Evolutionary conservation across 2,329 filamentous ascomycete genomes (phyloP).

Genomic region (Teratosphaeria zuluensis): DNA sequence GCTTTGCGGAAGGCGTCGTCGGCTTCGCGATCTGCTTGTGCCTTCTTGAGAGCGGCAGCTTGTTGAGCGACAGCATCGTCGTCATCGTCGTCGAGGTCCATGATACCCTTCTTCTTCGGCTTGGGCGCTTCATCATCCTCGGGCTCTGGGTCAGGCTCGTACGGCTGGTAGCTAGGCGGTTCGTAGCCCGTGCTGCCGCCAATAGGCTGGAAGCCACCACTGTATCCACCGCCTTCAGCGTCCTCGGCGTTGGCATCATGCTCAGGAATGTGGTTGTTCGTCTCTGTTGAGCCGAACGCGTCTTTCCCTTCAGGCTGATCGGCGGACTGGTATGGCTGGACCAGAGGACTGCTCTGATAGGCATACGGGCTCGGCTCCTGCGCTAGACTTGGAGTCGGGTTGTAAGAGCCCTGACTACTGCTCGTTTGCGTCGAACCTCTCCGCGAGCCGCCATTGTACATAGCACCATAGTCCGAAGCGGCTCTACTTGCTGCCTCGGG

Average conservation of each 20-base stretch:
- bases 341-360: conserved; percentile 4
- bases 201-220: conserved; percentile 1
- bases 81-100: conserved; percentile 71
- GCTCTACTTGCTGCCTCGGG: conserved; percentile 16
- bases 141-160: conserved; percentile 41
- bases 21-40: conserved; percentile 57
- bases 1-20: conserved; percentile 78
- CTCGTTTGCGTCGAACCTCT: conserved; percentile 18
- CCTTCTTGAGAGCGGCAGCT: conserved; percentile 40
- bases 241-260: not conserved
- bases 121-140: conserved; percentile 37
- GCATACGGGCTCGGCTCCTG: conserved; percentile 14
- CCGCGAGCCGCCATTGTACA: conserved; percentile 16
- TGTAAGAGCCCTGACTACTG: conserved; percentile 15
- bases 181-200: conserved; percentile 34
- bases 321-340: conserved; percentile 2
- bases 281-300: conserved; percentile 1
- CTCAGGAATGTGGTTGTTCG: not conserved
- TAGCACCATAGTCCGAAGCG: conserved; percentile 20
- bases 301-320: conserved; percentile 3
- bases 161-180: conserved; percentile 40
- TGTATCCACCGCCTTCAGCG: not conserved
- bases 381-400: conserved; percentile 18
- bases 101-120: conserved; percentile 58
- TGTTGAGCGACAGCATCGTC: conserved; percentile 51